Percentiles rank a stretch among this genome's conserved stretches.
These are phyloP conservation scores for Ascochyta koolunga DNA, from an alignment of 2,329 filamentous ascomycete species.

Conservation along the genomic window DNA sequence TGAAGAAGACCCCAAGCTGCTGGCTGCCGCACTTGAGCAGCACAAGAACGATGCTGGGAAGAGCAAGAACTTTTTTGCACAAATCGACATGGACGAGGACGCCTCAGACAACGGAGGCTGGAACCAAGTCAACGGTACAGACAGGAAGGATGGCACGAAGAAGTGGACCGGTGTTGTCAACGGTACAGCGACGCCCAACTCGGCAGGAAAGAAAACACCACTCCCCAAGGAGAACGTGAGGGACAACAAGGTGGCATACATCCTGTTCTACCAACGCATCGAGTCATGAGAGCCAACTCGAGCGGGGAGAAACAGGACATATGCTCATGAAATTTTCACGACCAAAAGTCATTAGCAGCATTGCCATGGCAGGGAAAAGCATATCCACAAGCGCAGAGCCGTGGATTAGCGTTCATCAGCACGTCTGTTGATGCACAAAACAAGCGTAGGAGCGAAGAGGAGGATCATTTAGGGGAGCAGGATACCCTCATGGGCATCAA, in stretches of 20 bases:
- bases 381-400: conserved; percentile 18
- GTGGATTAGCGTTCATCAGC: conserved; percentile 18
- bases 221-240: conserved; percentile 64
- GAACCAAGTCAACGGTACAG: conserved; percentile 80
- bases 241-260: conserved; percentile 96
- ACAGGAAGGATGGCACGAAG: conserved; percentile 63
- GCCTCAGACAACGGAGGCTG: conserved; percentile 72
- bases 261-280: conserved; percentile 90
- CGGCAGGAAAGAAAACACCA: conserved; percentile 60
- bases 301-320: conserved; percentile 5
- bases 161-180: conserved; percentile 70
- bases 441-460: conserved; percentile 8
- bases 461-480: conserved; percentile 9
- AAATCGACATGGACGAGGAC: conserved; percentile 64
- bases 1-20: conserved; percentile 76
- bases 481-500: conserved; percentile 3
- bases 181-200: conserved; percentile 62
- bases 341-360: conserved; percentile 19
- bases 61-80: conserved; percentile 76
- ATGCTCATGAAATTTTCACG: conserved; percentile 13
- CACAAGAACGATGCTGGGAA: conserved; percentile 64
- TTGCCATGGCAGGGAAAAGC: conserved; percentile 15
- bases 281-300: conserved; percentile 33
- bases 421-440: conserved; percentile 10
- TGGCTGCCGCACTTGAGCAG: conserved; percentile 69